Evolutionary conservation across 805 yeast genomes (phyloP).

Genomic region (Wickerhamiella musiphila): DNA sequence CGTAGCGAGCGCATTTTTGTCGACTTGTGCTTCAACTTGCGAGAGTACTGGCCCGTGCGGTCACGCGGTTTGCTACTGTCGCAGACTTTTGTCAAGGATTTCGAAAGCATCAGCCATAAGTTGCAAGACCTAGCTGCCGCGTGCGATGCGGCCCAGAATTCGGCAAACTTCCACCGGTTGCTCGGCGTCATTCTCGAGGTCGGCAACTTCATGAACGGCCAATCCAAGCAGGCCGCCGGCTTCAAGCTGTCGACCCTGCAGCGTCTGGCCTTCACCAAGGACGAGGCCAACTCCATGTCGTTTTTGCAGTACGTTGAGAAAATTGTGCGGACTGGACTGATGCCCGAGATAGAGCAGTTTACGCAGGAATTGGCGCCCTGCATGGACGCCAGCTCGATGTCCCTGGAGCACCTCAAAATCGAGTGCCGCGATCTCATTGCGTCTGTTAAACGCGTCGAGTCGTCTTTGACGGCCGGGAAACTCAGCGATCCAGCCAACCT

Average conservation of each 20-base stretch:
- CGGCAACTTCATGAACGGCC: conserved; percentile 93
- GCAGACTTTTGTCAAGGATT: conserved; percentile 61
- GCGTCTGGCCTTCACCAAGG: conserved; percentile 77
- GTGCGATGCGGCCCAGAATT: conserved; percentile 42
- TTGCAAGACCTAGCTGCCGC: conserved; percentile 60
- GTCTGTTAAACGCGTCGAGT: conserved; percentile 48
- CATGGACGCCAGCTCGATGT: conserved; percentile 45
- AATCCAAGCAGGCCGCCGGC: conserved; percentile 83
- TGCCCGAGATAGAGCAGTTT: conserved; percentile 57
- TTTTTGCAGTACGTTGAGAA: conserved; percentile 86
- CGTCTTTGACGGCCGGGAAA: conserved; percentile 66
- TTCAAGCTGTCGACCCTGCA: conserved; percentile 83
- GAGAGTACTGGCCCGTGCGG: conserved; percentile 83
- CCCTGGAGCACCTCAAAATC: conserved; percentile 61
- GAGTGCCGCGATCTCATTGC: conserved; percentile 53
- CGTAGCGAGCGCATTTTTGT: conserved; percentile 75
- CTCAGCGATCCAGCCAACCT: conserved; percentile 59
- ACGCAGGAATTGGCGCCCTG: conserved; percentile 52
- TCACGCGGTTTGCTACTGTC: conserved; percentile 64
- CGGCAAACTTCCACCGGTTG: conserved; percentile 51
- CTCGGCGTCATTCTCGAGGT: conserved; percentile 75
- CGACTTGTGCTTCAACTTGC: conserved; percentile 67
- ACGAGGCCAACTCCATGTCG: conserved; percentile 70
- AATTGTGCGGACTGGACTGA: conserved; percentile 59
- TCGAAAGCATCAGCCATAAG: conserved; percentile 48